Conservation (phyloP, 345 rosid genomes). For the Ricinus communis region DNA sequence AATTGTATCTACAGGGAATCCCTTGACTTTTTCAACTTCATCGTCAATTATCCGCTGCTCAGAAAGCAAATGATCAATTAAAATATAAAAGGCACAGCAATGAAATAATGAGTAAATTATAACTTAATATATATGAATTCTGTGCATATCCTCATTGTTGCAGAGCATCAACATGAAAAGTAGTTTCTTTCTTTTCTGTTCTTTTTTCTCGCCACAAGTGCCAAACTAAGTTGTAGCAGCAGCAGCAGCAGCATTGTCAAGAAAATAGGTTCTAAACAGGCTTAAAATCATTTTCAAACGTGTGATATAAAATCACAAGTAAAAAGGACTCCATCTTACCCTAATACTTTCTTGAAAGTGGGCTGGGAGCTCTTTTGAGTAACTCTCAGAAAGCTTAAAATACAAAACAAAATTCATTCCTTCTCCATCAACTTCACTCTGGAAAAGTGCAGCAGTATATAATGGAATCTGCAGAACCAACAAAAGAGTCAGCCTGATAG, state of each 20-base stretch:
- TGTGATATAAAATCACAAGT: neutral
- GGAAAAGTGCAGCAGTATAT: slow-evolving; percentile 77
- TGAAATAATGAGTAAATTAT: neutral
- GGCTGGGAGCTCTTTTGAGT: slow-evolving; percentile 54
- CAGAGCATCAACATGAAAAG: too few species aligned
- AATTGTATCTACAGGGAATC: slow-evolving; percentile 75
- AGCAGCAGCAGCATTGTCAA: slow-evolving; percentile 1
- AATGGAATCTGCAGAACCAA: slow-evolving; percentile 63
- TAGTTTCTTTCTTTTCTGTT: too few species aligned
- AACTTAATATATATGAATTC: neutral
- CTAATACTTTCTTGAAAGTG: slow-evolving; percentile 64
- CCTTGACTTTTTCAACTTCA: slow-evolving; percentile 89
- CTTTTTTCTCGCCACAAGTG: neutral
- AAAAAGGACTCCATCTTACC: slow-evolving; percentile 33
- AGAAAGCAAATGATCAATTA: neutral
- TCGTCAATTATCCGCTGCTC: slow-evolving; percentile 75
- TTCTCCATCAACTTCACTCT: slow-evolving; percentile 81
- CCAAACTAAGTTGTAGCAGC: neutral
- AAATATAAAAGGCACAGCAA: neutral
- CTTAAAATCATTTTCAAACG: slow-evolving; percentile 10
- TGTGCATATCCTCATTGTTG: too few species aligned
- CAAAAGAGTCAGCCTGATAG: neutral
- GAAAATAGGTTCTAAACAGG: neutral
- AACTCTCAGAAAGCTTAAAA: slow-evolving; percentile 69
- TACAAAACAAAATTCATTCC: slow-evolving; percentile 76